These are phyloP conservation scores for Puccinia polysora DNA, from an alignment of 1,284 basidiomycete genomes.

Conservation along the genomic window DNA sequence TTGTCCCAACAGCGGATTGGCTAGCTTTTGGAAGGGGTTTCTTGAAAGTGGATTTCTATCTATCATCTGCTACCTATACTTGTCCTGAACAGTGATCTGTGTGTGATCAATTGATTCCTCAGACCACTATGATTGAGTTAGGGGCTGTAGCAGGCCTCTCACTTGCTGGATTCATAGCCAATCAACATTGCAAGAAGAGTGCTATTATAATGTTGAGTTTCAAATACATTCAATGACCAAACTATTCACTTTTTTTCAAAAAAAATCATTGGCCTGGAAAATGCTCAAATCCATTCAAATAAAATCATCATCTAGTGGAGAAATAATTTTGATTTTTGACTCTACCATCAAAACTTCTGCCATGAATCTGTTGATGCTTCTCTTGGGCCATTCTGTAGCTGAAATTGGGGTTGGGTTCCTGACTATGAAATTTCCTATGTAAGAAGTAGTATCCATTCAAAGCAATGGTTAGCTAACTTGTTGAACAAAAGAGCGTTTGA, in stretches of 20 bases:
- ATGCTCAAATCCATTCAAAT: too few species aligned
- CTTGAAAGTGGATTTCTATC: constrained; percentile 44
- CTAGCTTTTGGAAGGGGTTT: constrained; percentile 43
- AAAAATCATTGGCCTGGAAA: too few species aligned
- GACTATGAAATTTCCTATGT: constrained; percentile 44
- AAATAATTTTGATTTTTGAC: constrained; percentile 53
- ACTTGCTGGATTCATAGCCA: constrained; percentile 48
- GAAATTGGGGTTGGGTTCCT: constrained; percentile 47
- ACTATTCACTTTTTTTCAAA: not conserved
- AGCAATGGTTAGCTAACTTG: too few species aligned
- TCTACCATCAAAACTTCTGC: constrained; percentile 53
- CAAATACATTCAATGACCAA: not conserved
- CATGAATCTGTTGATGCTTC: constrained; percentile 46
- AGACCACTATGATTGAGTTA: constrained; percentile 51
- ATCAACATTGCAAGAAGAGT: constrained; percentile 48
- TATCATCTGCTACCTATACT: constrained; percentile 36
- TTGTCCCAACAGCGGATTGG: constrained; percentile 1
- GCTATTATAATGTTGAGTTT: constrained; percentile 46
- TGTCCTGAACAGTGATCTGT: not conserved
- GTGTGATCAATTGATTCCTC: not conserved
- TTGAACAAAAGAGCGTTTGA: not conserved
- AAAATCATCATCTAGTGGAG: constrained; percentile 43
- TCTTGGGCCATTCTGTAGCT: constrained; percentile 48
- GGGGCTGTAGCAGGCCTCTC: constrained; percentile 51
- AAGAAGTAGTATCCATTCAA: not conserved